Base-by-base conservation (phyloP, 2,329 filamentous ascomycete species). In the Amauroascus verrucosus region DNA sequence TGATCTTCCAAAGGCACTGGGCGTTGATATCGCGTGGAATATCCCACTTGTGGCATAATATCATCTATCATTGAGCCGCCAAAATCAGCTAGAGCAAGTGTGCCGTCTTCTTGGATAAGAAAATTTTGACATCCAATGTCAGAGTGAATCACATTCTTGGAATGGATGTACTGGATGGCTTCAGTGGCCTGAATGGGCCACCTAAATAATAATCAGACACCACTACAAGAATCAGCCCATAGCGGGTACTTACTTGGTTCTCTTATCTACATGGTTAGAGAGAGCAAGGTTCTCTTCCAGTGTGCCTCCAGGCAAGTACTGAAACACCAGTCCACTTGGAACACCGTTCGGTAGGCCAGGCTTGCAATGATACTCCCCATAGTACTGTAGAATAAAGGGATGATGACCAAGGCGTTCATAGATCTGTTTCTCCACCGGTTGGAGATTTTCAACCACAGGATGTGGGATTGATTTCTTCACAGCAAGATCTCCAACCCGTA, bases 161-260 rank as follows among this genome's bases (percentile, higher is more conserved):
- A 52, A n/a, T 55, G 54, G 33, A 55, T 53, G 37, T 55, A 52
- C 20, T 40, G 46, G 46, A 55, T n/a, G 24, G 48, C 53, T 26
- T 55, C 41, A 9, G 53, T 24, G 16, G 53, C 53, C 46, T 55
- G 53, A 2, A 51, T 22, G 1, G 53, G 40, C 53, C 53, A 55
- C n/a, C 53, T 55, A 30, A 26, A 51, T n/a, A 26, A 24, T 3
- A 24, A n/a, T 46, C n/a, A 52, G 41, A 18, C 22, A 18, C 30
- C 18, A 33, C n/a, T 30, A 9, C 45, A 16, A 22, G n/a, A 8
- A 13, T n/a, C n/a, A n/a, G n/a, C n/a, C 13, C 14, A 20, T 47
- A 11, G 30, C 16, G 30, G 11, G 41, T 9, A 54, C 45, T 45
- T 32, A 51, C 53, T 37, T 20, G 9, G 14, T 9, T 43, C 53